A percentile compares a stretch with the other conserved stretches of the same genome.
These are phyloP conservation scores for Herpetomonas tarakana DNA, from an alignment of 208 protist genomes.

Conservation along the genomic window DNA sequence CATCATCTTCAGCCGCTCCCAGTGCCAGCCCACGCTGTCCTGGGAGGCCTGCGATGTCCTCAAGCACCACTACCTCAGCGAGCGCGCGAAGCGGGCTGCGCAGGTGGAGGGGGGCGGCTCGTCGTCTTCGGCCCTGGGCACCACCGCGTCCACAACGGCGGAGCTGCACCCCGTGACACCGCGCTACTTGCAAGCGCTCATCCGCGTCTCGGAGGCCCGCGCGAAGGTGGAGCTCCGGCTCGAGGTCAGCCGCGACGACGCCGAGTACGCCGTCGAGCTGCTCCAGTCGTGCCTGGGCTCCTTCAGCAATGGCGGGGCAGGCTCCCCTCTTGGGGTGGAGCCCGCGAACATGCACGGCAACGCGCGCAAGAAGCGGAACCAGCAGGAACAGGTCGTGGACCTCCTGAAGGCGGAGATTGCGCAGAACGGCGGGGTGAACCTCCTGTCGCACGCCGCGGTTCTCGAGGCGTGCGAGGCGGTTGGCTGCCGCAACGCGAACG, in stretches of 20 bases:
- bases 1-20: conserved; percentile 55
- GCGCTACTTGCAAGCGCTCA: conserved; percentile 94
- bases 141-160: too few relatives aligned
- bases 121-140: too few relatives aligned
- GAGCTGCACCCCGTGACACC: conserved; percentile 82
- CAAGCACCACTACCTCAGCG: conserved; percentile 56
- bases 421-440: conserved; percentile 42
- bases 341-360: conserved; percentile 1
- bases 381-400: conserved; percentile 62
- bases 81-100: conserved; percentile 35
- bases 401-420: conserved; percentile 63
- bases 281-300: conserved; percentile 72
- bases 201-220: conserved; percentile 91
- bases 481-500: conserved; percentile 60
- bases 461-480: conserved; percentile 64
- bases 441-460: conserved; percentile 48
- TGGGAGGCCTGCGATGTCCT: conserved; percentile 58
- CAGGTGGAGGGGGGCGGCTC: background rate
- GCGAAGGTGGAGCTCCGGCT: conserved; percentile 91
- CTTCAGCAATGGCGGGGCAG: conserved; percentile 23
- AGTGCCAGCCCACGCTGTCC: conserved; percentile 64
- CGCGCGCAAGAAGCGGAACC: conserved; percentile 33
- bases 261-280: conserved; percentile 88
- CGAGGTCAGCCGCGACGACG: conserved; percentile 90
- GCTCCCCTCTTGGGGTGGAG: conserved; percentile 12